Conservation (phyloP, 2,329 filamentous ascomycete species). For the Cyclaneusma minus region DNA sequence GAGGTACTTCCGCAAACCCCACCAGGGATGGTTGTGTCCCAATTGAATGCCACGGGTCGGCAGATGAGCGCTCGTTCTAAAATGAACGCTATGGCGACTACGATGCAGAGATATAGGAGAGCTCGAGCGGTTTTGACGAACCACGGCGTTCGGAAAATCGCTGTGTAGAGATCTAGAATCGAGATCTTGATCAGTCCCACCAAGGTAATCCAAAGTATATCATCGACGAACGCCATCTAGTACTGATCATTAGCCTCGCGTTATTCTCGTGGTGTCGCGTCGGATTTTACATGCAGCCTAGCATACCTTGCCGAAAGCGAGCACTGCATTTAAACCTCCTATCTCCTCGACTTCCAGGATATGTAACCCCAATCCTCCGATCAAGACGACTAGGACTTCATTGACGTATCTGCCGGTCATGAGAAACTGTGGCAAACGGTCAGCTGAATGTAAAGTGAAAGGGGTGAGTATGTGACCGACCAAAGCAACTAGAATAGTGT, state of each 20-base stretch:
- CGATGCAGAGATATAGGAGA: slow-evolving; percentile 2
- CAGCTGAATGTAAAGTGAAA: too few relatives aligned
- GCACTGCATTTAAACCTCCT: background rate
- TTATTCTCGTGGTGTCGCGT: slow-evolving; percentile 2
- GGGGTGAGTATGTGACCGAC: slow-evolving; percentile 4
- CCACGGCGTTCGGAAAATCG: slow-evolving; percentile 4
- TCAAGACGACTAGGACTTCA: slow-evolving; percentile 5
- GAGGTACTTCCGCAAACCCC: slow-evolving; percentile 5
- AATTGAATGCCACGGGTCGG: slow-evolving; percentile 7
- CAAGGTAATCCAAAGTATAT: slow-evolving; percentile 4
- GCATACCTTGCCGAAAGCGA: background rate
- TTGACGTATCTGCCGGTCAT: slow-evolving; percentile 7
- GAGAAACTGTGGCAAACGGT: too few relatives aligned
- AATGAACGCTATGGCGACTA: slow-evolving; percentile 6
- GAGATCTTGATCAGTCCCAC: slow-evolving; percentile 8
- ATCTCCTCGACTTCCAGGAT: too few relatives aligned
- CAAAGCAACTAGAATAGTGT: slow-evolving; percentile 5
- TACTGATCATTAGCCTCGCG: slow-evolving; percentile 4
- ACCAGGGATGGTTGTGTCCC: slow-evolving; percentile 4
- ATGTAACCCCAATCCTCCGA: slow-evolving; percentile 7
- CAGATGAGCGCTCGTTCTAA: slow-evolving; percentile 5
- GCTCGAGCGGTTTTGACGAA: slow-evolving; percentile 4
- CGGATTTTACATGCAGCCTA: slow-evolving; percentile 4
- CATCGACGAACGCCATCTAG: too few relatives aligned
- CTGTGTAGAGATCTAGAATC: slow-evolving; percentile 8